Evolutionary conservation across 352 stramenopile genomes (phyloP), one percentile per base, ranked within the genome.

Genomic region (Phytophthora sojae): DNA sequence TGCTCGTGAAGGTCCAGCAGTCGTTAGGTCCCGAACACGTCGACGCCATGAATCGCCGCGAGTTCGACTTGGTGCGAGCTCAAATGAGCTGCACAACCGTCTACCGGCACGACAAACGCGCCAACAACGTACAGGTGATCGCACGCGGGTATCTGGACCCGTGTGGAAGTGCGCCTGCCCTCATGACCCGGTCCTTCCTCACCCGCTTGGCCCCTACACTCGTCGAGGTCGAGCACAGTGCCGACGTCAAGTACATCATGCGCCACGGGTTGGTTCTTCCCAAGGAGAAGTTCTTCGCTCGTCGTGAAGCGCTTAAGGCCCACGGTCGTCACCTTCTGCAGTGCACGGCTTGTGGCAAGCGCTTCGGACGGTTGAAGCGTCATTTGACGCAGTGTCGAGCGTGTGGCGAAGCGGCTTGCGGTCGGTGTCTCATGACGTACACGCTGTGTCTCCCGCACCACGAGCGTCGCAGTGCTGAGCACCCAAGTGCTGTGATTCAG

Each of bases 401-500:
- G 14, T 91, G 83, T 51, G 81, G 81, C 19, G 76, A 89, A 68
- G 66, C 74, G 30, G 81, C 85, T 32, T 91, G 83, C 59, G 73
- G 79, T 23, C 80, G 71, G 17, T 89, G 79, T 57, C 63, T 89
- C 19, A 80, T 89, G 67, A 74, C 75, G 39, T 84, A 89, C 76
- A 87, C 80, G 49, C 57, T 91, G 42, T 91, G 81, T 52, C 71
- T 89, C 14, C 83, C 83, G 17, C 67, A 66, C 21, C 83, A 91
- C 62, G 83, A 91, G 47, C 75, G 76, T 51, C 83, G 83, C n/a
- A 76, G 68, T 47, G 77, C 79, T 11, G 81, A 91, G 32, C 83
- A 88, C 61, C 83, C 83, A 32, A 89, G 81, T 42, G 81, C 83
- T n/a, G 83, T 89, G 30, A 83, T 91, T 9, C 71, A 77, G n/a